Conservation (phyloP, 2,329 filamentous ascomycete genomes). For the Trichoderma sp. region DNA sequence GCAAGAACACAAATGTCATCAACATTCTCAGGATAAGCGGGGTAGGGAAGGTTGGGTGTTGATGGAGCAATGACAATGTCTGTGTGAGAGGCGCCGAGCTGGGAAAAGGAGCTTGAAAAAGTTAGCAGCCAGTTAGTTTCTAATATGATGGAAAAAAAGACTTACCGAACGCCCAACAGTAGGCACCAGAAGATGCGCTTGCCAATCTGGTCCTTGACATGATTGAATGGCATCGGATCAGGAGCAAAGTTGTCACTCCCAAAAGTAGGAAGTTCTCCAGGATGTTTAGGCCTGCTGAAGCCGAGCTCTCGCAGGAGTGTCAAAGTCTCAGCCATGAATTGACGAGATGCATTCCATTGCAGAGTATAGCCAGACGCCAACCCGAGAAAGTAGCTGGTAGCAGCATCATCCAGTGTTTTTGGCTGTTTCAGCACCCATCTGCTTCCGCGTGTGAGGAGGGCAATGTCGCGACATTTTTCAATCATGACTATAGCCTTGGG, state of each 20-base stretch:
- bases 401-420: slow-evolving; percentile 57
- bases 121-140: neutral
- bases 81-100: slow-evolving; percentile 70
- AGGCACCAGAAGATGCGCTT: slow-evolving; percentile 85
- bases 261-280: slow-evolving; percentile 43
- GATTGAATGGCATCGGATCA: slow-evolving; percentile 58
- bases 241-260: slow-evolving; percentile 43
- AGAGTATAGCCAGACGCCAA: slow-evolving; percentile 68
- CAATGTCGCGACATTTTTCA: slow-evolving; percentile 69
- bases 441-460: slow-evolving; percentile 65
- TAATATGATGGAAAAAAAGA: neutral
- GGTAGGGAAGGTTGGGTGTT: slow-evolving; percentile 74
- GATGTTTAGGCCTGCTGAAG: slow-evolving; percentile 58
- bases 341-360: slow-evolving; percentile 65
- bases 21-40: slow-evolving; percentile 76
- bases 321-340: slow-evolving; percentile 73
- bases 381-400: slow-evolving; percentile 75
- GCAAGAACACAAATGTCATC: slow-evolving; percentile 81
- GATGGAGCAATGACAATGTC: slow-evolving; percentile 76
- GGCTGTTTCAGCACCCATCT: slow-evolving; percentile 51
- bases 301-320: slow-evolving; percentile 68
- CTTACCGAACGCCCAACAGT: slow-evolving; percentile 69
- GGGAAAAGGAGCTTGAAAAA: slow-evolving; percentile 67
- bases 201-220: slow-evolving; percentile 71
- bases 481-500: slow-evolving; percentile 70